Base-by-base conservation (phyloP, 352 stramenopile species). In the Globisporangium perplexum region DNA sequence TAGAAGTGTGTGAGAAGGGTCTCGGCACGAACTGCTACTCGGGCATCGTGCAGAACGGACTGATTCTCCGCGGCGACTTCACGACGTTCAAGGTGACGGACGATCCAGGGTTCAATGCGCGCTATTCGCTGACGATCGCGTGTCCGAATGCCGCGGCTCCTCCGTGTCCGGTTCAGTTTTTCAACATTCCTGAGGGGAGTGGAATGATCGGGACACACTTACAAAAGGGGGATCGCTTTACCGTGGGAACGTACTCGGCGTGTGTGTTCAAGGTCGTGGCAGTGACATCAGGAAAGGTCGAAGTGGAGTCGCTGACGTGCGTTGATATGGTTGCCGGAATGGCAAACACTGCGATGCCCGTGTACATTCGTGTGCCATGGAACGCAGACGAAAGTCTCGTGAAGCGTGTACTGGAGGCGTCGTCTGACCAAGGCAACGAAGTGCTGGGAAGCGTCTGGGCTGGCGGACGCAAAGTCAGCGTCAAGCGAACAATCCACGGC, bases 21-120 rank as follows among this genome's bases (percentile, higher is more conserved):
- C 36, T 45, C 23, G 42, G 30, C n/a, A 30, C 26, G 3, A 61
- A 57, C 49, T 72, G 66, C 39, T 63, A 65, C 53, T 0, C 50
- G 5, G 53, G 22, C 14, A 41, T 69, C 1, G 53, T 59, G 35
- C 66, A 81, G 38, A 60, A 83, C 51, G 93, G 93, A 0, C 56
- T 82, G 44, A 83, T 98, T 42, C 68, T 97, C 24, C 85, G 93
- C 42, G 89, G 90, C 7, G 69, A 95, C 47, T 96, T 98, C 30
- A 96, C 83, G 8, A 72, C 60, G 3, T 95, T 98, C 54, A 72
- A 93, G 69, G 86, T 97, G 8, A 65, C 61, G 11, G 75, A 74
- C 10, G 90, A 97, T 24, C 74, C 72, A 0, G 83, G 81, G 0
- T 71, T 88, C 36, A 57, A 68, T 1, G 26, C 53, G 15, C 72